Evolutionary conservation across 345 rosid species (phyloP).

Genomic region (Citrus glauca): DNA sequence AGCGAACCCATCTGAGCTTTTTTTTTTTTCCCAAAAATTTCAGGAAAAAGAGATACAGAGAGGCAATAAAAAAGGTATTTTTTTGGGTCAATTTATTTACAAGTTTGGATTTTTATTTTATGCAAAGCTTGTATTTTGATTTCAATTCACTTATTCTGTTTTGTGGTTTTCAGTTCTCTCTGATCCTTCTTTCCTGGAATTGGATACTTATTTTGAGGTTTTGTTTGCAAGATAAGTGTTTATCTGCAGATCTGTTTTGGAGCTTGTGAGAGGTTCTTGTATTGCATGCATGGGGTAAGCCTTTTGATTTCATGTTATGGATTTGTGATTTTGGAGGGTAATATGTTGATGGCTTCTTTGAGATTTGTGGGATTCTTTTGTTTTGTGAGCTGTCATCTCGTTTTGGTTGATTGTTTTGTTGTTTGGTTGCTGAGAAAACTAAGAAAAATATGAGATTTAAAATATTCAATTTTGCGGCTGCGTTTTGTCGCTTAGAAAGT

Average conservation of each 20-base stretch:
- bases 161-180: neutral
- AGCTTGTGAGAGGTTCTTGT: constrained; percentile 18
- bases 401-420: constrained; percentile 8
- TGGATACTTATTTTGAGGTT: constrained; percentile 3
- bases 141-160: neutral
- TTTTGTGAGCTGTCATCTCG: neutral
- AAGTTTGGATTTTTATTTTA: neutral
- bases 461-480: neutral
- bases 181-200: constrained; percentile 21
- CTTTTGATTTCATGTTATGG: constrained; percentile 18
- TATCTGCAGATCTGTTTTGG: constrained; percentile 36
- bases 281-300: constrained; percentile 76
- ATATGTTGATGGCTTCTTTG: constrained; percentile 17
- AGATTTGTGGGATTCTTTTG: neutral
- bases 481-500: neutral
- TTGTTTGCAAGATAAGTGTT: neutral
- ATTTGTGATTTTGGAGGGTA: constrained; percentile 2
- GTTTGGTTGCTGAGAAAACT: constrained; percentile 9
- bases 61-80: neutral
- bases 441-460: neutral
- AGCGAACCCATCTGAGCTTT: neutral
- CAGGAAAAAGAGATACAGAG: constrained; percentile 7
- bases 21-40: neutral
- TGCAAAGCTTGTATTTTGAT: neutral
- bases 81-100: neutral